Evolutionary conservation across 768 basidiomycete species (phyloP).

Genomic region (Pleurotus giganteus): DNA sequence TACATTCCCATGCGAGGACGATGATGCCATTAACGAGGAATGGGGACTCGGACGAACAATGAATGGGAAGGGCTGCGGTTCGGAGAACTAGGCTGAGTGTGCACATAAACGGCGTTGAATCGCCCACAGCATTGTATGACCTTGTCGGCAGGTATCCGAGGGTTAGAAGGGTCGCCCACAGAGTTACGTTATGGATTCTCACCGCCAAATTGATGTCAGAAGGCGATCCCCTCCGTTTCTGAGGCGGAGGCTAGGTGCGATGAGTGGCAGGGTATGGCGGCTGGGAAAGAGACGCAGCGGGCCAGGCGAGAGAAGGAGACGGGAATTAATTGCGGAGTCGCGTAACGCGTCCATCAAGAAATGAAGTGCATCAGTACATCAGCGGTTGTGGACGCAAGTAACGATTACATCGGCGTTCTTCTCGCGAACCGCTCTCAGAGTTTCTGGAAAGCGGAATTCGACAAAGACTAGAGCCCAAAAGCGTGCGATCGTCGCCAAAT

Average conservation of each 20-base stretch:
- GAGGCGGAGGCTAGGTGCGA: no score
- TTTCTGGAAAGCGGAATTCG: not conserved
- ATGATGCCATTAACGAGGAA: not conserved
- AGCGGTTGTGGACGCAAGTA: not conserved
- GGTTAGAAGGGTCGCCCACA: not conserved
- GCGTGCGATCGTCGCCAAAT: not conserved
- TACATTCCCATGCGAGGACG: not conserved
- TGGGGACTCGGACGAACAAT: not conserved
- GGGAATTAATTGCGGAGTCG: not conserved
- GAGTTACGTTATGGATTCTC: not conserved
- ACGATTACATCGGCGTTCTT: conserved; percentile 1
- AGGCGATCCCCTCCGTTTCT: not conserved
- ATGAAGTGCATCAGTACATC: not conserved
- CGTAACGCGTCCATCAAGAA: not conserved
- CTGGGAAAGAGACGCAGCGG: no score
- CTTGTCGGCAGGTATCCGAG: no score
- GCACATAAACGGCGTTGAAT: not conserved
- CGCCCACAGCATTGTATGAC: no score
- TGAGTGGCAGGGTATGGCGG: no score
- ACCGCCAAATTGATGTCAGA: not conserved
- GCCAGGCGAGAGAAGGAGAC: not conserved
- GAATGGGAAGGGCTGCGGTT: not conserved
- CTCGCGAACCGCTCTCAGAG: not conserved
- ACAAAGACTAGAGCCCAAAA: not conserved
- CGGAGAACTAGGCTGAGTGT: not conserved